Evolutionary conservation across 2,329 filamentous ascomycete species (phyloP), one percentile per base, ranked within the genome.

Genomic region (Balansia obtecta): DNA sequence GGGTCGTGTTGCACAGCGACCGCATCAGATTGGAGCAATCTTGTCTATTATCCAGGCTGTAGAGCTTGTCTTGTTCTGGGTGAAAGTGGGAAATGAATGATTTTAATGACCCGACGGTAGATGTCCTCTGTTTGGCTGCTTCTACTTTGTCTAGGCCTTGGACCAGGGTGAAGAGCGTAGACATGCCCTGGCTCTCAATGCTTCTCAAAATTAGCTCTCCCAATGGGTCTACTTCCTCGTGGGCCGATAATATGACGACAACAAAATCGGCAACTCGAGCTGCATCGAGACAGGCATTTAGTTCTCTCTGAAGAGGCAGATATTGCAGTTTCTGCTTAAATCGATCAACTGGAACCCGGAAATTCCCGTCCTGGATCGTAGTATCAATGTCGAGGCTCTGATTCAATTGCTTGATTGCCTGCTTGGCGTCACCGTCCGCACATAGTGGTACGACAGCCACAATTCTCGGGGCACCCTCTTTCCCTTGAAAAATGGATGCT

Each of bases 301-400:
- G 68, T 55, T 95, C 85, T 50, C 84, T 76, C 58, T 81, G 79
- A 0, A 85, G 72, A 0, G 87, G 80, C 9, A 96, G 67, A 63
- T 95, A 98, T 66, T 94, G 85, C 12, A 98, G 67, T 62, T 86
- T 95, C 65, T 97, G 91, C 72, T 95, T 95, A 74, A 97, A 98
- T 33, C 93, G 80, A 54, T 95, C 89, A 59, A 97, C 75, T 8
- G 82, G 74, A 30, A 89, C 82, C 51, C 80, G 80, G 49, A 80
- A 74, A 48, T 75, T 78, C 54, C 77, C 73, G 39, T 79, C 71
- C 3, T 77, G 71, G 32, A 83, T 69, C 37, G 85, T 79, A 48
- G 76, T 71, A 50, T 88, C 79, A 50, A 94, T 77, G 61, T 95
- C 91, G 46, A 97, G 71, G 61, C 89, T 91, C 45, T 71, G 70